phyloP scores from a whole-genome alignment of 192 early-diverging fungal genomes.

The Diversispora eburnea region DNA sequence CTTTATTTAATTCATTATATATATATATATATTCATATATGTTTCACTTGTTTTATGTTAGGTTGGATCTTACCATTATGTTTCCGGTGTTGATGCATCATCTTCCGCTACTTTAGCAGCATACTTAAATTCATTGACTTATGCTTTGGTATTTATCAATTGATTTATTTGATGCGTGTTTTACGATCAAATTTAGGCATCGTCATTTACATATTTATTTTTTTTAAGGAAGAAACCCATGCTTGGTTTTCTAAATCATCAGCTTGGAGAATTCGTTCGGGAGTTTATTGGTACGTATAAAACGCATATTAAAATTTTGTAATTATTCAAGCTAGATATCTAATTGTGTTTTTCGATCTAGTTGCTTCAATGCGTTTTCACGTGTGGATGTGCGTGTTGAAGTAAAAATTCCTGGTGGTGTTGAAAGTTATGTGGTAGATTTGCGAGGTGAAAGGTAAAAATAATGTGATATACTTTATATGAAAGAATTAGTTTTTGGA shows the following conservation, averaged over 20 bases:
- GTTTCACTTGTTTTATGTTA: conserved; percentile 35
- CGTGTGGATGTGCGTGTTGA: conserved; percentile 97
- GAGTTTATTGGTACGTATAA: conserved; percentile 55
- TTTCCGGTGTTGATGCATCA: conserved; percentile 77
- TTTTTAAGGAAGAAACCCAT: conserved; percentile 55
- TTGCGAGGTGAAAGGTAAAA: conserved; percentile 79
- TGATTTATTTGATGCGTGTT: background rate
- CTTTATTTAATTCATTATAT: conserved; percentile 12
- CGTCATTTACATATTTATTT: background rate
- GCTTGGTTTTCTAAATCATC: conserved; percentile 63
- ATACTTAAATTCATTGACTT: conserved; percentile 93
- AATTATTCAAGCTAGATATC: background rate
- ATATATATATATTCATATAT: background rate
- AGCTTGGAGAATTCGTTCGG: conserved; percentile 60
- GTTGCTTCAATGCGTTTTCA: conserved; percentile 97
- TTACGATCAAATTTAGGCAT: background rate
- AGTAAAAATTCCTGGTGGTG: conserved; percentile 97
- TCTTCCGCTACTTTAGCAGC: conserved; percentile 97
- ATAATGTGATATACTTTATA: background rate
- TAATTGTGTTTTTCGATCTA: conserved; percentile 34
- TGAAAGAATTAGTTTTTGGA: too few species aligned
- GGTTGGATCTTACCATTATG: conserved; percentile 83
- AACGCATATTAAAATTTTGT: background rate
- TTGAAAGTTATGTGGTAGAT: conserved; percentile 89
- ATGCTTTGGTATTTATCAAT: conserved; percentile 63